phyloP scores from a whole-genome alignment of 2,329 filamentous ascomycete genomes.

The Microdochium bolleyi region DNA sequence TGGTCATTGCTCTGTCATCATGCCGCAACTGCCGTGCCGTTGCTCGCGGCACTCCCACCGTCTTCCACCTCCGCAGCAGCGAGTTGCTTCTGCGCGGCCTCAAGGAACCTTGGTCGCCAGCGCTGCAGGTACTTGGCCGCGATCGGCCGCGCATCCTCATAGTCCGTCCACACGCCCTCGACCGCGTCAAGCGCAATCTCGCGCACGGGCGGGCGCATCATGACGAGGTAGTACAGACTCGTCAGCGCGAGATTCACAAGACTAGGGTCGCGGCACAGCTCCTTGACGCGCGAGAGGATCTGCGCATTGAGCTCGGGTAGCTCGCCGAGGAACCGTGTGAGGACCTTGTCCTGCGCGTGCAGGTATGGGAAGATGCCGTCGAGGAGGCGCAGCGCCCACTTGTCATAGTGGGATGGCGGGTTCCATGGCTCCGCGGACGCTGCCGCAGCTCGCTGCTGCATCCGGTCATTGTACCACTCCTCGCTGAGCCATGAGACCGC shows the following conservation, averaged over 20 bases:
- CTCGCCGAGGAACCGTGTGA: slow-evolving; percentile 87
- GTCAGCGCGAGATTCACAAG: slow-evolving; percentile 56
- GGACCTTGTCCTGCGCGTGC: slow-evolving; percentile 81
- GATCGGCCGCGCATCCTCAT: slow-evolving; percentile 55
- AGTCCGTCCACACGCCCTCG: slow-evolving; percentile 59
- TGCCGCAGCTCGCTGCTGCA: slow-evolving; percentile 36
- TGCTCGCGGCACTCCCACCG: background rate
- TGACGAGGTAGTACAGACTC: slow-evolving; percentile 58
- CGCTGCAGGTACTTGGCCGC: slow-evolving; percentile 55
- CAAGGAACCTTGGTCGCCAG: slow-evolving; percentile 49
- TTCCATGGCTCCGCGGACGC: slow-evolving; percentile 29
- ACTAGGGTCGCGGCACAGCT: slow-evolving; percentile 57
- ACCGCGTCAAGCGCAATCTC: slow-evolving; percentile 57
- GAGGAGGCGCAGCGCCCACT: slow-evolving; percentile 72
- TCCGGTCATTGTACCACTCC: slow-evolving; percentile 91
- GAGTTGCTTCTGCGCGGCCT: slow-evolving; percentile 13
- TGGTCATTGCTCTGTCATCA: background rate
- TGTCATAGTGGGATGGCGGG: slow-evolving; percentile 62
- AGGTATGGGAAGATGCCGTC: slow-evolving; percentile 86
- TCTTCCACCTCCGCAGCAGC: background rate
- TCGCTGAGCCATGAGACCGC: slow-evolving; percentile 93
- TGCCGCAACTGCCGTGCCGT: background rate
- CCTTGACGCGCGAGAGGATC: slow-evolving; percentile 66
- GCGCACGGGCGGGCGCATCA: slow-evolving; percentile 58
- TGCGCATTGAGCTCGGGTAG: slow-evolving; percentile 69